A percentile compares a stretch with the other conserved stretches of the same genome.
Conservation (phyloP, 176 grass and related monocot genomes). For the Triticum aestivum region IWGSC_CS_RefSeq_v2.1 NC_057813.1:762835333-762835832, state of each 20-base stretch:
- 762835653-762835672: too few relatives aligned
- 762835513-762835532: neutral
- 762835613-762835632: conserved; percentile 30
- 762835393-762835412: neutral
- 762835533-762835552: neutral
- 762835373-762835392: neutral
- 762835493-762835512: neutral
- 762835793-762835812: conserved; percentile 3
- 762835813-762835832: neutral
- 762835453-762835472: neutral
- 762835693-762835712: too few relatives aligned
- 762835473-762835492: neutral
- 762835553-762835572: neutral
- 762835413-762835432: neutral
- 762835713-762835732: neutral
- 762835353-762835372: neutral
- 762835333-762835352: conserved; percentile 33
- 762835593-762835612: neutral
- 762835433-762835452: neutral
- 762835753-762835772: conserved; percentile 16
- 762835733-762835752: conserved; percentile 13
- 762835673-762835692: too few relatives aligned
- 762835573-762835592: neutral
- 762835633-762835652: neutral
- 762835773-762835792: conserved; percentile 24